Conservation (phyloP, 164 flowering plant genomes). For the Tinospora cordifolia region DNA sequence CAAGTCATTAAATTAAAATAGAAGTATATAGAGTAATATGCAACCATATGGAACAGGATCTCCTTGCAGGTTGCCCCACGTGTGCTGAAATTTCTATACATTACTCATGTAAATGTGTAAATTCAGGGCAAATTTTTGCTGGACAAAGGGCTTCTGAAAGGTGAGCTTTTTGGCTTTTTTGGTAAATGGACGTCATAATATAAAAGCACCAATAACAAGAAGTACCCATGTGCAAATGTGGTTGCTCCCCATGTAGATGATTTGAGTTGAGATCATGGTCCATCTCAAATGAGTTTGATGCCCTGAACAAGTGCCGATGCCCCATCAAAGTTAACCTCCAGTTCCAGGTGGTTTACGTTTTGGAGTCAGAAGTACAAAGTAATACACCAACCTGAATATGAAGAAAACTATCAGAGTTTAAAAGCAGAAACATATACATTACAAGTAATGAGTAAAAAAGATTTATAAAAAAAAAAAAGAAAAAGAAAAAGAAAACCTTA, state of each 20-base stretch:
- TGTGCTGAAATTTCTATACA: too few relatives aligned
- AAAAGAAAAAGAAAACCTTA: too few relatives aligned
- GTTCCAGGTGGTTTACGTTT: conserved; percentile 3
- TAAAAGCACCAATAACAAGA: neutral
- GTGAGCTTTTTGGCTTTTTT: neutral
- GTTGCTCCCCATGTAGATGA: conserved; percentile 22
- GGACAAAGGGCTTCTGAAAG: neutral
- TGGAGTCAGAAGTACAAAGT: conserved; percentile 1
- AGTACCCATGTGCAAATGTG: conserved; percentile 40
- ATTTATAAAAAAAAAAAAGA: too few relatives aligned
- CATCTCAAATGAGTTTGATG: conserved; percentile 40
- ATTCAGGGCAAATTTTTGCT: neutral
- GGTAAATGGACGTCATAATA: neutral
- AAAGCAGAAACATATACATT: neutral
- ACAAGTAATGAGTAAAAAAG: neutral
- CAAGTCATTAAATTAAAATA: neutral
- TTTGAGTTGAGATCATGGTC: conserved; percentile 36
- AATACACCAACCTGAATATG: conserved; percentile 4
- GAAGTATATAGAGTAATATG: neutral
- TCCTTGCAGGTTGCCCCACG: neutral
- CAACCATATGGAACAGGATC: neutral
- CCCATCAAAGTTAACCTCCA: conserved; percentile 34
- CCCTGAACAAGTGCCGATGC: conserved; percentile 41
- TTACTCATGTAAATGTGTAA: too few relatives aligned
- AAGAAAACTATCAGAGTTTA: neutral